Conservation (phyloP, 2,329 filamentous ascomycete genomes). For the Neocatenulostroma microsporum region DNA sequence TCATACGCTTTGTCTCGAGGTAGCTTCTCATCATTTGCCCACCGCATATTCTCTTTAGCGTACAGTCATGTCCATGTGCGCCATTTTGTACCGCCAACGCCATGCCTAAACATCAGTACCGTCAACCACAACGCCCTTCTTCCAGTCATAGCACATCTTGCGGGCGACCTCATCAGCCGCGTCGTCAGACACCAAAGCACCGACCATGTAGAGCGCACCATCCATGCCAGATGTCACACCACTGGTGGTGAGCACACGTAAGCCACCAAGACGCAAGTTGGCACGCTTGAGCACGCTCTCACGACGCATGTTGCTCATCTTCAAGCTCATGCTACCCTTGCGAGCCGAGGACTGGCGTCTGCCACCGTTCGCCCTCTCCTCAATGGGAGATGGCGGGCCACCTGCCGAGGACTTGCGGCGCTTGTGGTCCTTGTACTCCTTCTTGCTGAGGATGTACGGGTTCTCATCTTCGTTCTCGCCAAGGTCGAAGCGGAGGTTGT, state of each 20-base stretch:
- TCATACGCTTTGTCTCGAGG: slow-evolving; percentile 17
- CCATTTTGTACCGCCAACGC: slow-evolving; percentile 2
- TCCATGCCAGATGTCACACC: slow-evolving; percentile 75
- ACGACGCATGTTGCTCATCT: slow-evolving; percentile 63
- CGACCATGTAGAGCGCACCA: slow-evolving; percentile 76
- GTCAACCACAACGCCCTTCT: slow-evolving; percentile 76
- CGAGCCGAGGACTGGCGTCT: slow-evolving; percentile 41
- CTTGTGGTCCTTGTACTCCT: slow-evolving; percentile 44
- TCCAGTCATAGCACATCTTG: slow-evolving; percentile 74
- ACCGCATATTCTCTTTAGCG: neutral
- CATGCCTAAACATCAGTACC: slow-evolving; percentile 65
- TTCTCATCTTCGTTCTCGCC: slow-evolving; percentile 71
- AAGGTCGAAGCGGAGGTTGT: slow-evolving; percentile 81
- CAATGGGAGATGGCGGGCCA: slow-evolving; percentile 27
- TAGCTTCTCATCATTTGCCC: slow-evolving; percentile 14
- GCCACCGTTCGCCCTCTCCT: slow-evolving; percentile 28
- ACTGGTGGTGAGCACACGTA: slow-evolving; percentile 70
- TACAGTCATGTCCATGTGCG: slow-evolving; percentile 1
- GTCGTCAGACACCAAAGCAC: slow-evolving; percentile 70
- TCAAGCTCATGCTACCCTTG: slow-evolving; percentile 79
- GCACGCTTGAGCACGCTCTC: slow-evolving; percentile 75
- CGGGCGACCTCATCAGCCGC: slow-evolving; percentile 67
- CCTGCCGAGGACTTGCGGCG: slow-evolving; percentile 35
- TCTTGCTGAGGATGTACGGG: slow-evolving; percentile 71
- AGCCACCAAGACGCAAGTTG: slow-evolving; percentile 60